Base-by-base conservation (phyloP, 305 asterid genomes). In the Fraxinus xanthoxyloides region DNA sequence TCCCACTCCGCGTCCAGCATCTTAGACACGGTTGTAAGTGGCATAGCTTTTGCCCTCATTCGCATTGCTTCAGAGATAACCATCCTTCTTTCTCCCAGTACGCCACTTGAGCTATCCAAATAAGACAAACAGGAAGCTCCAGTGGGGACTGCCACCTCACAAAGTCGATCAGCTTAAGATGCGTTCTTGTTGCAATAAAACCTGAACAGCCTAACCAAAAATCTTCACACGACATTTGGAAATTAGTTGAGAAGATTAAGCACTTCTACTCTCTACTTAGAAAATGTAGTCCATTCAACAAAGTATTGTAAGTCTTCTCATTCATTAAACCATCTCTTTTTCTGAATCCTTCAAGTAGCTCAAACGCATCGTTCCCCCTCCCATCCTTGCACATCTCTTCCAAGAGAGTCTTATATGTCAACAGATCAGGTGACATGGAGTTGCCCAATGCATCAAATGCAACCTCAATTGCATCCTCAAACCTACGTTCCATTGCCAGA, bases 321-420 rank as follows among this genome's bases (percentile, higher is more conserved):
- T 91, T 90, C 98, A 95, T 92, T 21, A 76, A 78, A 61, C 79
- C 85, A 84, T 92, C 99, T 83, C 88, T 86, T 86, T 92, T 94
- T 86, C 92, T 90, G 54, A 92, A 81, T 61, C 81, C 88, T 80
- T 94, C 96, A 78, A 95, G 93, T 77, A 93, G 90, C 67, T 92
- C 92, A 80, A 92, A 84, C 0, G 97, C 99, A 10, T 91, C 93
- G 32, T 88, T 65, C 30, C 96, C 97, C 88, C 86, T 93, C 31
- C 96, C 98, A 78, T 94, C 96, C 87, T 96, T 88, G 82, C 97
- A 92, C 91, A 95, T 86, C 85, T 92, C 99, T 75, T 92, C 99
- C 85, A 95, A 72, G 84, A 95, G 79, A 1, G 98, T 94, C 86
- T 89, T 92, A 77, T 94, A 95, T 4, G 97, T 94, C 86, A 94